These are phyloP conservation scores for Fusarium papillatum DNA, from an alignment of 2,329 filamentous ascomycete genomes.

Conservation along the genomic window DNA sequence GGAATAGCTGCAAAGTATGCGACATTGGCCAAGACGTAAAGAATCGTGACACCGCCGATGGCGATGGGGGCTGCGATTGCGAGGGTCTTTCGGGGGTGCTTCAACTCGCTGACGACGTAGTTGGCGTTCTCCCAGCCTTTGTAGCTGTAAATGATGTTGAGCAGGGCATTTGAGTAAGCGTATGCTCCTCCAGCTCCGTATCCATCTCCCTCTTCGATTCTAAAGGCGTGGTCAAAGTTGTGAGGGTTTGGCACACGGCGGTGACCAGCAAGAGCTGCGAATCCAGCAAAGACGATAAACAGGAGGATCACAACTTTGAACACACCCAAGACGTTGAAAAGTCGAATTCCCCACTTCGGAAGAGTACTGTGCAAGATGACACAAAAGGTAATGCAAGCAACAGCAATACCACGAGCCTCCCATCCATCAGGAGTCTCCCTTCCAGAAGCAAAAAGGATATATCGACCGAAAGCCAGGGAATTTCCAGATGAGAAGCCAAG, in stretches of 20 bases:
- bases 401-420: constrained; percentile 68
- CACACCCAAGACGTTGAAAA: constrained; percentile 70
- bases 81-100: constrained; percentile 66
- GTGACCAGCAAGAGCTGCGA: constrained; percentile 67
- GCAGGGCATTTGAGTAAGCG: constrained; percentile 68
- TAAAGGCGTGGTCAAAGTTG: constrained; percentile 71
- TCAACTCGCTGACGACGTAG: constrained; percentile 71
- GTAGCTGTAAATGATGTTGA: constrained; percentile 72
- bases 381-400: constrained; percentile 67
- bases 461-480: constrained; percentile 69
- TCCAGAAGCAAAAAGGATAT: constrained; percentile 68
- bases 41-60: constrained; percentile 68
- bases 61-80: constrained; percentile 69
- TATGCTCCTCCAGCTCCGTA: constrained; percentile 64
- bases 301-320: constrained; percentile 73
- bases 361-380: constrained; percentile 64
- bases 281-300: constrained; percentile 73
- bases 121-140: constrained; percentile 76
- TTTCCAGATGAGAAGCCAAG: constrained; percentile 73
- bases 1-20: constrained; percentile 75
- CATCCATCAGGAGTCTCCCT: constrained; percentile 63
- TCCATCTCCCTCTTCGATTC: constrained; percentile 56
- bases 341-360: constrained; percentile 70
- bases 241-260: constrained; percentile 62
- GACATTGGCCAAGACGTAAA: constrained; percentile 75